Evolutionary conservation across 2,329 filamentous ascomycete species (phyloP).

Genomic region (Tolypocladium tropicale): DNA sequence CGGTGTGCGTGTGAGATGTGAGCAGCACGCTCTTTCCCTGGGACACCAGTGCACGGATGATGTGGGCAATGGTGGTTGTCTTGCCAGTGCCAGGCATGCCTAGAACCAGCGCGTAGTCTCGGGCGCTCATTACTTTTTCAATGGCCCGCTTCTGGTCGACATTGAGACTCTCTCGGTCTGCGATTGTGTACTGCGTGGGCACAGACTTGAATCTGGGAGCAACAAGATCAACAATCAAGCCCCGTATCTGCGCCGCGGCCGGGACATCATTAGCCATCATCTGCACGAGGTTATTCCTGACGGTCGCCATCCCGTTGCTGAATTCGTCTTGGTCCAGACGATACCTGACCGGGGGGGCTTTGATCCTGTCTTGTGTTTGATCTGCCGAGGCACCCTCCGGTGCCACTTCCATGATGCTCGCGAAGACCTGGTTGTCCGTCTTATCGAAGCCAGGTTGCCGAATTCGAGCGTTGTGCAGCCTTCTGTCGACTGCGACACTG

Average conservation of each 20-base stretch:
- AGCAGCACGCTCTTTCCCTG: conserved; percentile 88
- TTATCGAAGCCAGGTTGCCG: conserved; percentile 68
- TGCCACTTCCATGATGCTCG: conserved; percentile 80
- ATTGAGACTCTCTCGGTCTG: conserved; percentile 62
- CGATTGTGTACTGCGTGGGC: conserved; percentile 53
- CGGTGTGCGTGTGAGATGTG: conserved; percentile 93
- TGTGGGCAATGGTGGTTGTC: conserved; percentile 95
- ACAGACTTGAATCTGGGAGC: conserved; percentile 62
- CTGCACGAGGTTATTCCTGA: conserved; percentile 87
- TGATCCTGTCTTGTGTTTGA: conserved; percentile 40
- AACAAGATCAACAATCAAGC: conserved; percentile 68
- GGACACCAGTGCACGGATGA: conserved; percentile 79
- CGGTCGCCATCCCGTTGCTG: conserved; percentile 91
- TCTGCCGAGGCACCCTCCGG: conserved; percentile 40
- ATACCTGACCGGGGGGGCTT: conserved; percentile 54
- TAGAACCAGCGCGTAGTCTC: conserved; percentile 92
- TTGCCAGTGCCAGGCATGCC: conserved; percentile 98
- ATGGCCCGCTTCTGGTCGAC: conserved; percentile 80
- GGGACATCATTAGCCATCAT: conserved; percentile 75
- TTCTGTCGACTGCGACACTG: conserved; percentile 80
- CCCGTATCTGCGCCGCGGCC: conserved; percentile 61
- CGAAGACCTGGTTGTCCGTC: conserved; percentile 71
- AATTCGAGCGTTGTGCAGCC: conserved; percentile 76
- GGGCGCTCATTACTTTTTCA: conserved; percentile 88
- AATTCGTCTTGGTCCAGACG: conserved; percentile 97